phyloP scores from a whole-genome alignment of 345 rosid genomes.

The Lumnitzera littorea region DNA sequence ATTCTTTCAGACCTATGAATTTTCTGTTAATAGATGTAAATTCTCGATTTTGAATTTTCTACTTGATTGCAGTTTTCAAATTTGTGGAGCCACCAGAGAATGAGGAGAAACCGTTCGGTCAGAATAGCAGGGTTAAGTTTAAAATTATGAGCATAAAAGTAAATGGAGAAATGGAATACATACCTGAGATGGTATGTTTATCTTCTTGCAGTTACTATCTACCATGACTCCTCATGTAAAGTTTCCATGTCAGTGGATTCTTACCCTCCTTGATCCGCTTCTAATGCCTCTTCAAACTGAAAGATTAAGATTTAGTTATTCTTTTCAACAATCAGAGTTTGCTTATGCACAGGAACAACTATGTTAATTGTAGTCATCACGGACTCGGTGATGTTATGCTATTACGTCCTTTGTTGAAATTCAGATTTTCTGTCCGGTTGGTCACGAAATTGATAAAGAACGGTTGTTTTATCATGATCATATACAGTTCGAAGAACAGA shows the following conservation, averaged over 20 bases:
- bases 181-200: conserved; percentile 62
- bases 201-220: neutral
- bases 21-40: neutral
- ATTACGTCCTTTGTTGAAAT: too few relatives aligned
- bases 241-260: neutral
- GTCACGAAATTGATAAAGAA: too few relatives aligned
- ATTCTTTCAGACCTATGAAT: neutral
- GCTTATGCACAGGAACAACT: neutral
- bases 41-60: conserved; percentile 9
- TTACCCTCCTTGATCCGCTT: neutral
- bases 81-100: conserved; percentile 75
- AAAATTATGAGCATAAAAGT: conserved; percentile 76
- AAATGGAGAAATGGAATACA: conserved; percentile 52
- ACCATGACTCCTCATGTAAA: too few relatives aligned
- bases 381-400: too few relatives aligned
- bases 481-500: conserved; percentile 69
- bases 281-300: too few relatives aligned
- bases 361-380: neutral
- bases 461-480: conserved; percentile 2
- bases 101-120: conserved; percentile 48
- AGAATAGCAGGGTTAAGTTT: conserved; percentile 59
- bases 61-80: conserved; percentile 49
- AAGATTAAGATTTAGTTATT: too few relatives aligned
- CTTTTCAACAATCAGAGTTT: too few relatives aligned
- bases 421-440: too few relatives aligned